Percentiles rank a stretch among this genome's conserved stretches.
Conservation (phyloP, 495 filamentous ascomycete genomes). For the Talaromyces proteolyticus region DNA sequence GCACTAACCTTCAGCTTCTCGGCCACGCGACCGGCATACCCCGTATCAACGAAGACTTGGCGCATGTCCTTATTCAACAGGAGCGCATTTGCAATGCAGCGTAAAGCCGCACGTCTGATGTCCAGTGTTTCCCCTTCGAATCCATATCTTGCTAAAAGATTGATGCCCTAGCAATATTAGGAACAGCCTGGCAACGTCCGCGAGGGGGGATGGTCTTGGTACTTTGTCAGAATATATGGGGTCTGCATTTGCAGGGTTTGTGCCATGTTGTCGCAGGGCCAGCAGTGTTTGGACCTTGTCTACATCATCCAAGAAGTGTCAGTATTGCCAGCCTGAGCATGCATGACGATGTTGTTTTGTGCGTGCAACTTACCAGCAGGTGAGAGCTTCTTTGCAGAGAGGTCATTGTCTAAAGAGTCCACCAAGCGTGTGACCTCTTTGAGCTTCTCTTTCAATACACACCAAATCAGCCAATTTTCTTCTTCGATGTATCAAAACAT, state of each 20-base stretch:
- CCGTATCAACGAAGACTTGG: conserved; percentile 77
- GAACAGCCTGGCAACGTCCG: background rate
- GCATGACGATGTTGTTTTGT: background rate
- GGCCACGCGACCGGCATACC: conserved; percentile 63
- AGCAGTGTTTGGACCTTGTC: conserved; percentile 61
- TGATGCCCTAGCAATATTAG: conserved; percentile 59
- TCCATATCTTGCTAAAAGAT: conserved; percentile 63
- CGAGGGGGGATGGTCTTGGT: conserved; percentile 7
- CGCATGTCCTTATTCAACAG: conserved; percentile 65
- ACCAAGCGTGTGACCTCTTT: conserved; percentile 56
- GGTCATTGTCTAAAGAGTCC: conserved; percentile 50
- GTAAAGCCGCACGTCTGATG: conserved; percentile 70
- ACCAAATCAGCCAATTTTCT: no score
- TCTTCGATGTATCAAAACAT: no score
- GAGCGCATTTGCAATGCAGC: conserved; percentile 83
- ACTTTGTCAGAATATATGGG: conserved; percentile 77
- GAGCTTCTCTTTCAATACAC: conserved; percentile 63
- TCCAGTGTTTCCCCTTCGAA: conserved; percentile 54
- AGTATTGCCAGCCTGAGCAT: background rate
- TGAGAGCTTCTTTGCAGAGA: conserved; percentile 45
- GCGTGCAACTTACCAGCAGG: conserved; percentile 45
- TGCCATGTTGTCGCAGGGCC: conserved; percentile 73
- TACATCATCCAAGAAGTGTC: conserved; percentile 18
- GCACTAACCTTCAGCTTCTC: conserved; percentile 53
- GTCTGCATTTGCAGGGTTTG: conserved; percentile 61